A percentile compares a stretch with the other conserved stretches of the same genome.
Conservation (phyloP, 108 stramenopile species). For the Skeletonema marinoi region DNA sequence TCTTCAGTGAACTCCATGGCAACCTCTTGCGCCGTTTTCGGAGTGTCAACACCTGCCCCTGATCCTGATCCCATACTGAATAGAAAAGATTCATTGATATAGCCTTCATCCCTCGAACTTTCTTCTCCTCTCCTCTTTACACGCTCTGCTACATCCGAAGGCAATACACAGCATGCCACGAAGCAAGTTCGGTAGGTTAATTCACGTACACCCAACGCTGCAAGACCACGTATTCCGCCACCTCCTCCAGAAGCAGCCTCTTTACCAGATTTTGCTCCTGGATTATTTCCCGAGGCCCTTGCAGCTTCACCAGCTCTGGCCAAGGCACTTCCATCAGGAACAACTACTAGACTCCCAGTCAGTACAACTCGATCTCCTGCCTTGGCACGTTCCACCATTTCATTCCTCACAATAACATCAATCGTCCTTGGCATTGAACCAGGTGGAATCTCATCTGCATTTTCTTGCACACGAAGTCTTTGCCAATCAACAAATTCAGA, state of each 20-base stretch:
- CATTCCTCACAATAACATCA: constrained; percentile 93
- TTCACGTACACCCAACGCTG: constrained; percentile 92
- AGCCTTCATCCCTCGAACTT: constrained; percentile 1
- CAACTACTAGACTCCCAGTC: constrained; percentile 89
- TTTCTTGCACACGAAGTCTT: constrained; percentile 96
- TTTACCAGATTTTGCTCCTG: constrained; percentile 20
- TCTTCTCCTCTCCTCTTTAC: constrained; percentile 31
- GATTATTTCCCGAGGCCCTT: constrained; percentile 17
- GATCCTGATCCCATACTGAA: constrained; percentile 32
- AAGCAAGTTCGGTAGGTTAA: constrained; percentile 96
- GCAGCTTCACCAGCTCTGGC: constrained; percentile 88
- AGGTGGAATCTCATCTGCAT: constrained; percentile 96
- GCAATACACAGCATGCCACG: constrained; percentile 86
- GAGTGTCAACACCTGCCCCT: constrained; percentile 40
- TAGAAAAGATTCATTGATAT: constrained; percentile 27
- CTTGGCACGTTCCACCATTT: constrained; percentile 98
- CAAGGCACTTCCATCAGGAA: constrained; percentile 93
- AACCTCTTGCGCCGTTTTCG: constrained; percentile 79
- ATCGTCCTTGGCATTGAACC: constrained; percentile 96
- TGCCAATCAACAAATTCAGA: constrained; percentile 98
- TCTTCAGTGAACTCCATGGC: constrained; percentile 86
- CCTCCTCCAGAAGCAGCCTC: constrained; percentile 75
- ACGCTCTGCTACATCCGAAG: constrained; percentile 56
- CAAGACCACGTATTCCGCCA: constrained; percentile 91
- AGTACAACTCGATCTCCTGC: constrained; percentile 95